A percentile compares a stretch with the other conserved stretches of the same genome.
These are phyloP conservation scores for Trichoderma sp. DNA, from an alignment of 2,329 filamentous ascomycete species.

Conservation along the genomic window DNA sequence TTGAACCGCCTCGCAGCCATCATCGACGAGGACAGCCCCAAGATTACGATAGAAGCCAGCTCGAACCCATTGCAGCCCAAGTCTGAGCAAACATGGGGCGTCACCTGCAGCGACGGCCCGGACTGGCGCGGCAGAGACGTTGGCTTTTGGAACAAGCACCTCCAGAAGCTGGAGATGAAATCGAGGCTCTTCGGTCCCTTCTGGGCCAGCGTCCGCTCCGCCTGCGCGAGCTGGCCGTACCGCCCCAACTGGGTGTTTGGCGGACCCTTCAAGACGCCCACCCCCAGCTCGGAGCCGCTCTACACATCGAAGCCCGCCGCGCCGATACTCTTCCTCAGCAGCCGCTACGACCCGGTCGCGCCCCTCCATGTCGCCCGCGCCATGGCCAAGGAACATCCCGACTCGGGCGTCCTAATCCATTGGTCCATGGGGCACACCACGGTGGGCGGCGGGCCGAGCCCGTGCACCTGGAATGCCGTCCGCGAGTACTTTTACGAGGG, in stretches of 20 bases:
- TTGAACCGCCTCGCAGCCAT: background rate
- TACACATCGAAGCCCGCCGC: slow-evolving; percentile 37
- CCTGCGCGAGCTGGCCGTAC: slow-evolving; percentile 41
- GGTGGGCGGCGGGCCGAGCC: slow-evolving; percentile 20
- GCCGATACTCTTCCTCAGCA: slow-evolving; percentile 47
- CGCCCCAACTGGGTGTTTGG: slow-evolving; percentile 42
- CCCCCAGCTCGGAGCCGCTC: slow-evolving; percentile 25
- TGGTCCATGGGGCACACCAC: slow-evolving; percentile 29
- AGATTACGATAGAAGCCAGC: background rate
- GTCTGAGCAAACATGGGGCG: background rate
- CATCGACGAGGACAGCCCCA: background rate
- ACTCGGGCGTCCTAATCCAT: slow-evolving; percentile 28
- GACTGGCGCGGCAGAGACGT: slow-evolving; percentile 24
- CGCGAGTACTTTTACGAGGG: slow-evolving; percentile 27
- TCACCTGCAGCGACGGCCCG: slow-evolving; percentile 39
- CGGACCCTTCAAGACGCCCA: slow-evolving; percentile 33
- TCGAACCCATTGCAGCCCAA: background rate
- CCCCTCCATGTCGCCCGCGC: slow-evolving; percentile 33
- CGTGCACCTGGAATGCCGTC: slow-evolving; percentile 25
- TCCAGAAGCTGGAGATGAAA: slow-evolving; percentile 29
- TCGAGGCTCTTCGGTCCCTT: slow-evolving; percentile 34
- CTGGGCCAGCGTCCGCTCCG: slow-evolving; percentile 39
- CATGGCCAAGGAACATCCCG: slow-evolving; percentile 27
- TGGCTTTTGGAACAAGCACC: slow-evolving; percentile 30
- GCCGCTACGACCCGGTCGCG: slow-evolving; percentile 46